Evolutionary conservation across 495 filamentous ascomycete species (phyloP), one percentile per base, ranked within the genome.

Genomic region (Podospora fimiseda): DNA sequence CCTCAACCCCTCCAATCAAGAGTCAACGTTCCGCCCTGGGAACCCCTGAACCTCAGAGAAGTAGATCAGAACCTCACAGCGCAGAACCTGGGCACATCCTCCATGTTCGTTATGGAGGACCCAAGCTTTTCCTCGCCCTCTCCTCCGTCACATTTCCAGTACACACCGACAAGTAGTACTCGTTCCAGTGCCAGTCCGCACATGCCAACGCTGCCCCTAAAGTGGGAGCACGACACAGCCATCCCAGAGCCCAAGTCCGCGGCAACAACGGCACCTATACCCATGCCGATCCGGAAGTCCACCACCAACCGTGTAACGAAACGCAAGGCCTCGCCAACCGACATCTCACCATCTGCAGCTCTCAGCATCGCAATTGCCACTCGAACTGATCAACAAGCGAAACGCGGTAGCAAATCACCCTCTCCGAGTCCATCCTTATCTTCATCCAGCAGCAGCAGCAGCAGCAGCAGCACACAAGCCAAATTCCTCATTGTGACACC

Each of bases 401-500:
- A 50, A n/a, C 38, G 47, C 3, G 30, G 3, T 14, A 44, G 27
- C 27, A 53, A 20, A 39, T 43, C 55, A 14, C 50, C 39, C 9
- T n/a, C 50, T 9, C n/a, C 49, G 14, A 51, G 38, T 51, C 53
- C 58, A 49, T 39, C 55, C 18, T 33, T 46, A n/a, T 47, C 57
- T 9, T 14, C 55, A 0, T 15, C 23, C 48, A 20, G n/a, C 48
- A 27, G 24, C 19, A 55, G 48, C 42, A 44, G 30, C 46, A 20
- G 39, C 18, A 45, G 48, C 43, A 59, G 61, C 50, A 65, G 27
- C 13, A 43, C 18, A 40, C 50, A 68, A 58, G 44, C 44, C 55
- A 75, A 72, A 37, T 77, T 77, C 55, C 64, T 75, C 37, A 70
- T 77, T 43, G 67, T 77, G 52, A 77, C 74, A 1, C 73, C 73